Evolutionary conservation across 2,329 filamentous ascomycete genomes (phyloP).

Genomic region (Macrophomina phaseolina): DNA sequence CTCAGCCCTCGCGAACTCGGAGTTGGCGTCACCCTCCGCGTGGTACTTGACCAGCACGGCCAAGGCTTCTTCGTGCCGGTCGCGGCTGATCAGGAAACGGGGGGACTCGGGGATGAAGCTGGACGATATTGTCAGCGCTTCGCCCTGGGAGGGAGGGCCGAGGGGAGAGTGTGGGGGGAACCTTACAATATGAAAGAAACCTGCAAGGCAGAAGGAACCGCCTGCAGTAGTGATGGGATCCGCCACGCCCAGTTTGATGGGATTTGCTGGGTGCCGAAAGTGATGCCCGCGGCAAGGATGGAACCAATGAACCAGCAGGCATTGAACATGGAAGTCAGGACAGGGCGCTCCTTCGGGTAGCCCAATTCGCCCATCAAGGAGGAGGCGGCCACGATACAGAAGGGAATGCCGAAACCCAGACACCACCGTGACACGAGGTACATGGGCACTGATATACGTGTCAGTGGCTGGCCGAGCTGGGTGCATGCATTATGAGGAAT

Average conservation of each 20-base stretch:
- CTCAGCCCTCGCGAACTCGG: slow-evolving; percentile 67
- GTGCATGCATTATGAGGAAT: no score
- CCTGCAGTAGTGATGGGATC: slow-evolving; percentile 69
- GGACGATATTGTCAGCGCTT: slow-evolving; percentile 54
- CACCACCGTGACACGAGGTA: slow-evolving; percentile 67
- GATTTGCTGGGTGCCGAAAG: slow-evolving; percentile 67
- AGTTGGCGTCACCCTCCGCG: slow-evolving; percentile 60
- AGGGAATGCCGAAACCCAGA: slow-evolving; percentile 70
- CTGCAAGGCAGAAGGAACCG: slow-evolving; percentile 66
- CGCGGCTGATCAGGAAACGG: slow-evolving; percentile 68
- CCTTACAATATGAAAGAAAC: slow-evolving; percentile 64
- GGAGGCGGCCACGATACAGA: slow-evolving; percentile 68
- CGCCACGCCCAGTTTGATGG: slow-evolving; percentile 70
- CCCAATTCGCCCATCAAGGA: slow-evolving; percentile 69
- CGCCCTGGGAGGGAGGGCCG: neutral
- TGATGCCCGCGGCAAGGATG: slow-evolving; percentile 64
- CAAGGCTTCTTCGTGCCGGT: slow-evolving; percentile 67
- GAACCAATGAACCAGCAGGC: slow-evolving; percentile 69
- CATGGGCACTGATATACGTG: slow-evolving; percentile 41
- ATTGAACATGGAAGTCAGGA: slow-evolving; percentile 70
- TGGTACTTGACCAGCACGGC: slow-evolving; percentile 68
- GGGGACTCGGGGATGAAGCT: slow-evolving; percentile 66
- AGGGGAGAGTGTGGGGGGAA: slow-evolving; percentile 31
- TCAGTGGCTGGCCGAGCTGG: neutral
- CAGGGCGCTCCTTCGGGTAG: slow-evolving; percentile 71